Percentiles rank a stretch among this genome's conserved stretches.
These are phyloP conservation scores for Sherardia arvensis DNA, from an alignment of 257 asterid genomes.

Conservation along the genomic window DNA sequence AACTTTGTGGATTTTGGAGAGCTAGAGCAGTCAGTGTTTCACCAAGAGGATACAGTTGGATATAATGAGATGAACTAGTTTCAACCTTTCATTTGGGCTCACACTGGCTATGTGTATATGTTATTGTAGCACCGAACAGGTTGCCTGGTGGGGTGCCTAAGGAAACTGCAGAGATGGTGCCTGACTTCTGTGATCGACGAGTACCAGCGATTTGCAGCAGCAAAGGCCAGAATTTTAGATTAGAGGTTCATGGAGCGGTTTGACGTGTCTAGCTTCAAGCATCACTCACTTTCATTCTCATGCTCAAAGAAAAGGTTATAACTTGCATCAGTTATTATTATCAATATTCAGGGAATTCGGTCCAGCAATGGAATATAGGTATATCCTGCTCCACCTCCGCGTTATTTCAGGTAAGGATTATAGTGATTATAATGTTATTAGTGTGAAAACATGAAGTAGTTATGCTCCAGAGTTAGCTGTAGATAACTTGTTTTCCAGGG, in stretches of 20 bases:
- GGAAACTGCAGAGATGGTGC: conserved; percentile 79
- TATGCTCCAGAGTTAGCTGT: too few species aligned
- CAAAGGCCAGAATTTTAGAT: conserved; percentile 71
- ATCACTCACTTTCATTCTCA: conserved; percentile 33
- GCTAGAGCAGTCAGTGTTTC: too few species aligned
- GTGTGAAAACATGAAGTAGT: too few species aligned
- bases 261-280: conserved; percentile 49
- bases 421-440: too few species aligned
- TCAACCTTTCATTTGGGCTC: neutral
- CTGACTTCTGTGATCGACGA: conserved; percentile 72
- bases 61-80: too few species aligned
- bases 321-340: neutral
- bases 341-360: neutral
- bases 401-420: too few species aligned
- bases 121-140: conserved; percentile 77
- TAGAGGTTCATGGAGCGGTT: conserved; percentile 85
- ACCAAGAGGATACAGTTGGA: too few species aligned
- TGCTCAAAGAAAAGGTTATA: conserved; percentile 41
- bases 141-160: conserved; percentile 81
- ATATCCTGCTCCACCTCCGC: too few species aligned
- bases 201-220: conserved; percentile 87
- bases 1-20: too few species aligned
- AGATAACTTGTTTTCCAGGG: too few species aligned
- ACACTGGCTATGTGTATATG: neutral
- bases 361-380: too few species aligned